Percentiles rank a stretch among this genome's conserved stretches.
These are phyloP conservation scores for Acanthamoeba castellanii DNA, from an alignment of 208 protist genomes.

Conservation along the genomic window DNA sequence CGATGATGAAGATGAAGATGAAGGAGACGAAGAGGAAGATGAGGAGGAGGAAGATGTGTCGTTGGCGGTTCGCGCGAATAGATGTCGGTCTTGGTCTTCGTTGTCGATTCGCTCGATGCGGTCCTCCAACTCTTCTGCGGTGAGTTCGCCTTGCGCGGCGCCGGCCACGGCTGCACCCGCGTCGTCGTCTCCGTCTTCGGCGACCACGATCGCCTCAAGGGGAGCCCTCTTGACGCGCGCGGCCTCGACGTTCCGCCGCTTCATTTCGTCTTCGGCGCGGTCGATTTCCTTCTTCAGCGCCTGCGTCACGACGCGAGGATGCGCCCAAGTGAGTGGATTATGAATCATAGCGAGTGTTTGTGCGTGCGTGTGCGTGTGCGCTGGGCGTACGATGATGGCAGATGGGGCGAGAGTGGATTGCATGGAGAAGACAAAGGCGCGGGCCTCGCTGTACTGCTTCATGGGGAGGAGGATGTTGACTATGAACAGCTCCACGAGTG, in stretches of 20 bases:
- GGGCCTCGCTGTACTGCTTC: slow-evolving; percentile 14
- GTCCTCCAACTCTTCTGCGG: too few species aligned
- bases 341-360: too few species aligned
- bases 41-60: background rate
- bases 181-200: background rate
- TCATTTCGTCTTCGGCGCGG: background rate
- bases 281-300: background rate
- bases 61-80: background rate
- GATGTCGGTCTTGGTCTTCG: too few species aligned
- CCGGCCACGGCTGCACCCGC: too few species aligned
- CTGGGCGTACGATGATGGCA: background rate
- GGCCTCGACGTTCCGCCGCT: background rate
- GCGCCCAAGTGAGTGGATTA: background rate
- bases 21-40: background rate
- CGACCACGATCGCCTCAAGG: background rate
- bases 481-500: background rate
- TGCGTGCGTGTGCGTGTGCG: too few species aligned
- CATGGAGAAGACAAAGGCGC: background rate
- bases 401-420: background rate
- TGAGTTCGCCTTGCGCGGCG: too few species aligned
- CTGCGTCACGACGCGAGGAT: background rate
- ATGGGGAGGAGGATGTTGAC: slow-evolving; percentile 6
- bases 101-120: too few species aligned
- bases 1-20: background rate
- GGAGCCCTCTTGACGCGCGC: background rate